A percentile compares a stretch with the other conserved stretches of the same genome.
Conservation (phyloP, 495 filamentous ascomycete genomes). For the Trichoderma asperelloides region DNA sequence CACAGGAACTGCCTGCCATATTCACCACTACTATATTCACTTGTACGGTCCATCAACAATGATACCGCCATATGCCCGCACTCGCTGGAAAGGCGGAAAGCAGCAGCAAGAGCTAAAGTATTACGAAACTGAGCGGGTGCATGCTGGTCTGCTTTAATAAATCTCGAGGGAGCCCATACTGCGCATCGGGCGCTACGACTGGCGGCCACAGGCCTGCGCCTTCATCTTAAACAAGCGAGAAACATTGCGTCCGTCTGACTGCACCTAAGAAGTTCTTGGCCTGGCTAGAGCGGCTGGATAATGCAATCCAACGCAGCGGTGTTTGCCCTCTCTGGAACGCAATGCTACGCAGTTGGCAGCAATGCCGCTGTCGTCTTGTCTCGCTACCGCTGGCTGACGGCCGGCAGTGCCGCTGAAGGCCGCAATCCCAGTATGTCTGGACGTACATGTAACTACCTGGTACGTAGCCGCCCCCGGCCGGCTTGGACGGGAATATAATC, state of each 20-base stretch:
- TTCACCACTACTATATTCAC: too few species aligned
- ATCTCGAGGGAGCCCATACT: not conserved
- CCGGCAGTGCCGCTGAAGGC: not conserved
- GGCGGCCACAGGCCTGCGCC: not conserved
- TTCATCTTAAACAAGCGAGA: not conserved
- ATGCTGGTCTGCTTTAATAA: not conserved
- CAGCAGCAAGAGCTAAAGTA: too few species aligned
- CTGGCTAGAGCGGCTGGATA: not conserved
- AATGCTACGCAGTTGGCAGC: not conserved
- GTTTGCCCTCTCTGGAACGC: slow-evolving; percentile 2
- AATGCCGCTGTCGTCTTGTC: not conserved
- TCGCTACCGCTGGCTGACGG: not conserved
- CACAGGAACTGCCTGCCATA: not conserved
- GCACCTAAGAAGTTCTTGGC: not conserved
- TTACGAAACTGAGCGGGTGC: not conserved
- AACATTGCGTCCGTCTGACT: not conserved
- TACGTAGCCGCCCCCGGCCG: not conserved
- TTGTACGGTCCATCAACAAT: too few species aligned
- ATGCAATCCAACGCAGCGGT: not conserved
- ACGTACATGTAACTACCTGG: not conserved
- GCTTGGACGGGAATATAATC: not conserved
- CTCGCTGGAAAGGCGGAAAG: too few species aligned
- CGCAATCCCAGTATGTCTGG: not conserved
- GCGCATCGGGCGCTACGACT: not conserved
- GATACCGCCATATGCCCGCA: too few species aligned